These are phyloP conservation scores for Orbilia oligospora DNA, from an alignment of 2,329 filamentous ascomycete genomes.

Conservation along the genomic window DNA sequence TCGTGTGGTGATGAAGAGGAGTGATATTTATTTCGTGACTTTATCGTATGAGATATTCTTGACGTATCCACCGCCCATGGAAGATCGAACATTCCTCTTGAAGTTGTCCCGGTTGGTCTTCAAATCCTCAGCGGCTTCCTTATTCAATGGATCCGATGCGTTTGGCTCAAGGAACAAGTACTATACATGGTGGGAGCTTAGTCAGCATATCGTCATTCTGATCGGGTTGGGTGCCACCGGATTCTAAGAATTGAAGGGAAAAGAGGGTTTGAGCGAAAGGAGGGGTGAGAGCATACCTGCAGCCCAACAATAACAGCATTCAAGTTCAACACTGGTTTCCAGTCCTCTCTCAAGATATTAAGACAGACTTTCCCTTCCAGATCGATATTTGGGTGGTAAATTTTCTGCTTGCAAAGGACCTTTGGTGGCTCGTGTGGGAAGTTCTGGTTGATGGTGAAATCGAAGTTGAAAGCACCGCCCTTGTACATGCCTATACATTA, in stretches of 20 bases:
- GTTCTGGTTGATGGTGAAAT: constrained; percentile 91
- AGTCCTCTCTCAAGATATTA: constrained; percentile 97
- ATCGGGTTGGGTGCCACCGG: background rate
- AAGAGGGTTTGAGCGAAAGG: background rate
- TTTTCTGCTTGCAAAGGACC: constrained; percentile 96
- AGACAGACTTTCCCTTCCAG: constrained; percentile 97
- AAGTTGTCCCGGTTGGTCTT: constrained; percentile 88
- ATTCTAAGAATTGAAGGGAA: background rate
- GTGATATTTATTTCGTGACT: constrained; percentile 76
- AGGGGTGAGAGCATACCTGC: constrained; percentile 73
- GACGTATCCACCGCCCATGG: constrained; percentile 85
- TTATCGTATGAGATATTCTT: constrained; percentile 81
- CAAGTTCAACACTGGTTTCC: constrained; percentile 97
- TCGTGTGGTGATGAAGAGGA: background rate
- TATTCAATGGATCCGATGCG: constrained; percentile 96
- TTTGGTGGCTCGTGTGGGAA: constrained; percentile 98
- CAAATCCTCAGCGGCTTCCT: constrained; percentile 95
- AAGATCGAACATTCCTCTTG: constrained; percentile 86
- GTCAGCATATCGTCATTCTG: constrained; percentile 29
- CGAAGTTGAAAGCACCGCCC: constrained; percentile 87
- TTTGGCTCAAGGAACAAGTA: constrained; percentile 99
- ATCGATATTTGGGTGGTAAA: constrained; percentile 99
- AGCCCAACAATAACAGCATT: constrained; percentile 96
- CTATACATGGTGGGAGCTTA: constrained; percentile 68
- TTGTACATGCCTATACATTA: constrained; percentile 79